phyloP scores from a whole-genome alignment of 768 basidiomycete species.

The Calocera viscosa region DNA sequence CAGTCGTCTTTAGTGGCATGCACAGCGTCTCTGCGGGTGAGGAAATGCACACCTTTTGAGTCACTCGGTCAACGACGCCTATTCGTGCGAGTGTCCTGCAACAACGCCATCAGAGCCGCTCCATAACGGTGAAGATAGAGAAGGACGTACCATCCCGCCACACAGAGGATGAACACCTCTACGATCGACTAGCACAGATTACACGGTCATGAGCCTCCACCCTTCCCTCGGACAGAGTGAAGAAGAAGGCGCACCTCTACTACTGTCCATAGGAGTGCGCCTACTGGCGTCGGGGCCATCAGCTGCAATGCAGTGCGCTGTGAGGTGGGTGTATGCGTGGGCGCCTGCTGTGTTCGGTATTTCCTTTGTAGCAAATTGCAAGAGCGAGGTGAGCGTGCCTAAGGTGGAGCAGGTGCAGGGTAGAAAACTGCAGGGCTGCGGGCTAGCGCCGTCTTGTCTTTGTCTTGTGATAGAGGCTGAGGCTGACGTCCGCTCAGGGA shows the following conservation, averaged over 20 bases:
- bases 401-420: no score
- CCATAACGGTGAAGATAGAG: not conserved
- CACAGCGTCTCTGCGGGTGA: not conserved
- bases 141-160: conserved; percentile 45
- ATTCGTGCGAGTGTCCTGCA: conserved; percentile 52
- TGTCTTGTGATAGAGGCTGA: no score
- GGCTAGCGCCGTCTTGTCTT: no score
- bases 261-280: conserved; percentile 42
- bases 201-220: no score
- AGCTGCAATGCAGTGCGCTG: no score
- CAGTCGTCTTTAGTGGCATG: not conserved
- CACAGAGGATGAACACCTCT: conserved; percentile 75
- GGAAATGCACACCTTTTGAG: conserved; percentile 56
- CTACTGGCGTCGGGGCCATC: conserved; percentile 25
- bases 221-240: no score
- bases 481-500: no score
- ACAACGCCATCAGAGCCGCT: not conserved
- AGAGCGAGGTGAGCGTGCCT: no score
- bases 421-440: no score
- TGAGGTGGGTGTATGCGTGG: no score
- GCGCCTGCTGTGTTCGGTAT: no score
- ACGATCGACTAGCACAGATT: conserved; percentile 54
- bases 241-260: conserved; percentile 37
- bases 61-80: conserved; percentile 77
- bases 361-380: no score